phyloP scores from a whole-genome alignment of 2,329 filamentous ascomycete species.

The Claviceps digitariae region DNA sequence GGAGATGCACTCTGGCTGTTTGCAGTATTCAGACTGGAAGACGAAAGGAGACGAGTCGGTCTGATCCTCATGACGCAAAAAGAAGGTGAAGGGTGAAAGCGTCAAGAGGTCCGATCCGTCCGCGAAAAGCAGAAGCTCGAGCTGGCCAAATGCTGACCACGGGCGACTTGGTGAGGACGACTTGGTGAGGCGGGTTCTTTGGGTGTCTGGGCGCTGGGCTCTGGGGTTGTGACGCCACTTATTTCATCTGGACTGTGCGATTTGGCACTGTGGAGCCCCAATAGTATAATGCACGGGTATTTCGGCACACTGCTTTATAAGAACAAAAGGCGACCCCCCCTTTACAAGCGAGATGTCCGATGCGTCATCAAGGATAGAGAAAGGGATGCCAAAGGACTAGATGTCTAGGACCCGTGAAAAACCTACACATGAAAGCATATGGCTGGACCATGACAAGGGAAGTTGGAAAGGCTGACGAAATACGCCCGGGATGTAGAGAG shows the following conservation, averaged over 20 bases:
- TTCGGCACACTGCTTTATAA: neutral
- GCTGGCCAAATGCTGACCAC: slow-evolving; percentile 4
- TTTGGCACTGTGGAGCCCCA: neutral
- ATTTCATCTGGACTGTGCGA: slow-evolving; percentile 1
- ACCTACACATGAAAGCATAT: no score
- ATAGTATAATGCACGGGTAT: neutral
- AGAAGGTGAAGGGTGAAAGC: neutral
- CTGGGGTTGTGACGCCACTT: slow-evolving; percentile 3
- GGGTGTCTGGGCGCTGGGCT: neutral
- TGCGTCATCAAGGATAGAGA: neutral
- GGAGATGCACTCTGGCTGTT: slow-evolving; percentile 28
- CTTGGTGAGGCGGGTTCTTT: slow-evolving; percentile 1
- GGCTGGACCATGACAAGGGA: no score
- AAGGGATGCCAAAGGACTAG: neutral
- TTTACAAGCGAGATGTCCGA: neutral
- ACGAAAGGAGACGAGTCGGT: slow-evolving; percentile 37
- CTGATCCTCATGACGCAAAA: slow-evolving; percentile 40
- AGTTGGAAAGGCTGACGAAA: no score
- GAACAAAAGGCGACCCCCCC: no score
- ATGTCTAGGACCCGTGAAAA: no score
- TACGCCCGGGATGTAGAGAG: no score
- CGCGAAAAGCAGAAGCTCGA: slow-evolving; percentile 7
- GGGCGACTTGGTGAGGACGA: slow-evolving; percentile 1
- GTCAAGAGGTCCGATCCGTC: slow-evolving; percentile 1
- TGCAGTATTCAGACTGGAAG: slow-evolving; percentile 15